Base-by-base conservation (phyloP, 441 rosid genomes). In the Gossypium davidsonii region DNA sequence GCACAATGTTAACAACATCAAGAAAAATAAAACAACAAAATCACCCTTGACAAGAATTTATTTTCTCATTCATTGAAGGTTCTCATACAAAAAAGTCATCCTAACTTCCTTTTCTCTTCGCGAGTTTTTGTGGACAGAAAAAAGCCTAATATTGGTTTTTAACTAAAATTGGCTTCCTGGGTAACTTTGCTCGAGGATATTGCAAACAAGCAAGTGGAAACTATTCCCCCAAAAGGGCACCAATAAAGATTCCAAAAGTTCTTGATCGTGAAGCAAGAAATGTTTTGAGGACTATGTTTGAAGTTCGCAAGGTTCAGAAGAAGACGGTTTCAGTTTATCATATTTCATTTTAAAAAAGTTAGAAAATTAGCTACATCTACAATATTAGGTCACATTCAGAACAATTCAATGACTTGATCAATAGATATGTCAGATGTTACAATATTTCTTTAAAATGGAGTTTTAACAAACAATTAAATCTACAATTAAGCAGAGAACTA, bases 11-110 rank as follows among this genome's bases (percentile, higher is more conserved):
- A 17, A 66, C 7, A 23, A 48, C 9, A 67, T 48, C 26, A 77
- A 73, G 66, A 37, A 34, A 34, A 55, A 14, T 23, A 53, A 73
- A 20, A 34, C 39, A n/a, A 67, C 63, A 34, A 52, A 37, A 58
- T 57, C 60, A 20, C 31, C 64, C 28, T 28, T 6, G 6, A 28
- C 17, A 26, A 51, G 25, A 39, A 67, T 7, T 46, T 23, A 4
- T 44, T 34, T 23, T 23, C 51, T n/a, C 37, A 26, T 26, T 26
- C 51, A 9, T 25, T 25, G 31, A n/a, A 21, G n/a, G 20, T 18
- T 53, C 10, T 1, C 39, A 18, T 46, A 46, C 51, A 46, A 46
- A 46, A 52, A 52, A 28, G 56, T 25, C 39, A 48, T 23, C 70
- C 12, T 23, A 23, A 46, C 18, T 23, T 21, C 18, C 23, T 46